phyloP scores from a whole-genome alignment of 768 basidiomycete species.

The Suillus subluteus region DNA sequence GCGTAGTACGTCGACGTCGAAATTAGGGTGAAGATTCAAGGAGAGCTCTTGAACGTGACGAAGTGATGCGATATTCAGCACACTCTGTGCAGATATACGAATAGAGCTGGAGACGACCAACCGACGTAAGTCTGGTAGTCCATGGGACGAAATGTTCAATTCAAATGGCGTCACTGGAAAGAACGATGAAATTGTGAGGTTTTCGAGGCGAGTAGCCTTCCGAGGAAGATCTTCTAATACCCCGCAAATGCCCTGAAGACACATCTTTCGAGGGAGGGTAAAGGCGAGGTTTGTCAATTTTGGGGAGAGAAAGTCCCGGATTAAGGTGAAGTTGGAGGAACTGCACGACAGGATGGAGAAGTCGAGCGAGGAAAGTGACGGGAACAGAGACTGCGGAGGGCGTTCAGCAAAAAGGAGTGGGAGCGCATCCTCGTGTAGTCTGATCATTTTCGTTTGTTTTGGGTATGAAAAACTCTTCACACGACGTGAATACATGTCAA shows the following conservation, averaged over 20 bases:
- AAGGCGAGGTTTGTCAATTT: conserved; percentile 26
- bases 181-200: conserved; percentile 26
- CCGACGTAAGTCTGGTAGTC: conserved; percentile 26
- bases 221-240: conserved; percentile 29
- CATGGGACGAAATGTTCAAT: conserved; percentile 21
- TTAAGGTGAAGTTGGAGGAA: conserved; percentile 22
- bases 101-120: conserved; percentile 30
- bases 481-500: conserved; percentile 30
- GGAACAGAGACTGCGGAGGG: conserved; percentile 27
- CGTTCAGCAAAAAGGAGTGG: conserved; percentile 23
- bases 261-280: conserved; percentile 26
- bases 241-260: conserved; percentile 21
- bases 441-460: conserved; percentile 23
- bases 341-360: conserved; percentile 30
- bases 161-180: conserved; percentile 16
- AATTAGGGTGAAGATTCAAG: conserved; percentile 23
- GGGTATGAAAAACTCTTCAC: conserved; percentile 29
- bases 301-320: conserved; percentile 25
- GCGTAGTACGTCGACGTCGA: conserved; percentile 20
- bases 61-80: conserved; percentile 26
- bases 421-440: conserved; percentile 30
- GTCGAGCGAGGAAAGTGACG: conserved; percentile 29
- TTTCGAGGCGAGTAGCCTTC: conserved; percentile 23
- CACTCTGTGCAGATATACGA: conserved; percentile 26
- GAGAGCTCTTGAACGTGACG: conserved; percentile 28